Percentiles rank a stretch among this genome's conserved stretches.
Conservation (phyloP, 2,329 filamentous ascomycete species). For the Ilyonectria mors-panacis region DNA sequence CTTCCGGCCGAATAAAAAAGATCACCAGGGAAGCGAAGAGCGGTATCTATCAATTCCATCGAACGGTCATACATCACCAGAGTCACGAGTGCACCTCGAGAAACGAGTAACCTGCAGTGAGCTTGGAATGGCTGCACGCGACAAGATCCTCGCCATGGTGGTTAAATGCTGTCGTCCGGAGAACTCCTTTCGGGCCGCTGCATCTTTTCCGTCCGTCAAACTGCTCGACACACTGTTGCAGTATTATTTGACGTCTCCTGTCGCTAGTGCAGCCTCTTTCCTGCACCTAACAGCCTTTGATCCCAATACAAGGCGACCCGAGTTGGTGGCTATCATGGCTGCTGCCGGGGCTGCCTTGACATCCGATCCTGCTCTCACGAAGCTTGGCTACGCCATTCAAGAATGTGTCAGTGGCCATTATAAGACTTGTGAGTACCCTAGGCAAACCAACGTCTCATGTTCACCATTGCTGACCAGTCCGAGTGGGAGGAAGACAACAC, state of each 20-base stretch:
- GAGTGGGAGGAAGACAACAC: slow-evolving; percentile 55
- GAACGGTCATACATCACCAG: slow-evolving; percentile 41
- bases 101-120: slow-evolving; percentile 39
- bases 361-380: slow-evolving; percentile 54
- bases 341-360: slow-evolving; percentile 56
- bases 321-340: slow-evolving; percentile 55
- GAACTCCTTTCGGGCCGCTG: slow-evolving; percentile 47
- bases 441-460: not conserved
- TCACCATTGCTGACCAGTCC: not conserved
- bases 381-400: slow-evolving; percentile 58
- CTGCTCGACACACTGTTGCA: slow-evolving; percentile 57
- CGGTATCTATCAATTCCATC: slow-evolving; percentile 51
- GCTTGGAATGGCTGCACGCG: slow-evolving; percentile 41
- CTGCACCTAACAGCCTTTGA: slow-evolving; percentile 56
- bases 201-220: slow-evolving; percentile 57
- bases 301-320: slow-evolving; percentile 53
- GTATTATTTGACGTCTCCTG: slow-evolving; percentile 51
- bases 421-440: slow-evolving; percentile 33
- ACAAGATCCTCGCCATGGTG: slow-evolving; percentile 50
- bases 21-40: slow-evolving; percentile 51
- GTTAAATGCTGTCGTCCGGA: slow-evolving; percentile 48
- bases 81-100: slow-evolving; percentile 42
- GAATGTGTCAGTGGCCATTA: slow-evolving; percentile 51
- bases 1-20: slow-evolving; percentile 50
- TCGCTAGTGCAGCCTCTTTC: slow-evolving; percentile 49